phyloP scores from a whole-genome alignment of 2,329 filamentous ascomycete genomes.

The Botrytis elliptica region DNA sequence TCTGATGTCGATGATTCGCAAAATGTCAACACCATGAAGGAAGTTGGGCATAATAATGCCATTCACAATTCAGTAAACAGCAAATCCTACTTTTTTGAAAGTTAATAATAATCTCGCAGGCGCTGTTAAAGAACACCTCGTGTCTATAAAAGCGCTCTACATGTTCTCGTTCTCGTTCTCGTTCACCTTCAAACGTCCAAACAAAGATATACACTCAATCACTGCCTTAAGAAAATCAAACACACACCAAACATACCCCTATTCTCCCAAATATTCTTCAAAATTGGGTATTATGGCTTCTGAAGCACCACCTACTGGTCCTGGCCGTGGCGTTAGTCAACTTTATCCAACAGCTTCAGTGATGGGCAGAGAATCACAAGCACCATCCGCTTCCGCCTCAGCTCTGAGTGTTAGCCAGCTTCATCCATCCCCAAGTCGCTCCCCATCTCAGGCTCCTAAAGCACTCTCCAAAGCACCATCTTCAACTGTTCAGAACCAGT shows the following conservation, averaged over 20 bases:
- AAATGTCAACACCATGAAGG: fast-evolving
- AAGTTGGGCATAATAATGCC: neutral
- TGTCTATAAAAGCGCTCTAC: neutral
- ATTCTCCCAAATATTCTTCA: no score
- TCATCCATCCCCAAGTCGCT: neutral
- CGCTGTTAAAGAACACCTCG: fast-evolving
- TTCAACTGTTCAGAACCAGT: neutral
- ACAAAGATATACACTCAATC: neutral
- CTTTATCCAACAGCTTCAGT: neutral
- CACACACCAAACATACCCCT: no score
- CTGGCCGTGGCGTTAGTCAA: conserved; percentile 1
- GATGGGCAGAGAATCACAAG: neutral
- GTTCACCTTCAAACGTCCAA: neutral
- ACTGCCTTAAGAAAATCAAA: neutral
- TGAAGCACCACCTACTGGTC: neutral
- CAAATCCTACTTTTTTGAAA: neutral
- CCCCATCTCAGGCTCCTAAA: neutral
- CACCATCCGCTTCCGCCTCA: neutral
- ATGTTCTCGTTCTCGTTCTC: neutral
- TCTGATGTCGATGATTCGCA: neutral
- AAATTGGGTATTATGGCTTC: neutral
- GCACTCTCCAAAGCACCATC: neutral
- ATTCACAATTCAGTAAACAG: neutral
- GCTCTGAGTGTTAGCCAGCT: neutral
- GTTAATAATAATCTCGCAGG: neutral